Conservation (phyloP, 2,329 filamentous ascomycete genomes). For the Arthrobotrys pseudoclavata region DNA sequence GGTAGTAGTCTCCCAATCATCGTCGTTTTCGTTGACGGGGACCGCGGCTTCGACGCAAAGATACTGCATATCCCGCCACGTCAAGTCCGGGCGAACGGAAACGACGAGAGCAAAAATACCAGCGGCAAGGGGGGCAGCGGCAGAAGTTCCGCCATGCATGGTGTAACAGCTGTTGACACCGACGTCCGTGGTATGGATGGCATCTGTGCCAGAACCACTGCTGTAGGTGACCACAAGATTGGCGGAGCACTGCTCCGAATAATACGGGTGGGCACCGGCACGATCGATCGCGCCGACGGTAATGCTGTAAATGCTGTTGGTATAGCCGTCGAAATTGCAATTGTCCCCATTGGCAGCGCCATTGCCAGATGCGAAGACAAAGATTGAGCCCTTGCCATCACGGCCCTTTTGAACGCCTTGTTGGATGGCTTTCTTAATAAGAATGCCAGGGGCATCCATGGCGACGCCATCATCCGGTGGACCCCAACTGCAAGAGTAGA, state of each 20-base stretch:
- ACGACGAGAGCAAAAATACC: slow-evolving; percentile 92
- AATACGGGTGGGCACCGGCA: slow-evolving; percentile 89
- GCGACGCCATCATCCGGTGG: slow-evolving; percentile 91
- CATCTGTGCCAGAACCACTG: slow-evolving; percentile 82
- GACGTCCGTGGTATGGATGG: slow-evolving; percentile 97
- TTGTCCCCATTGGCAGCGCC: slow-evolving; percentile 89
- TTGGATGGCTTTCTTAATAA: slow-evolving; percentile 91
- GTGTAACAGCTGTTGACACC: slow-evolving; percentile 83
- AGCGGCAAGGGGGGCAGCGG: slow-evolving; percentile 90
- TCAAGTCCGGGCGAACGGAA: slow-evolving; percentile 84
- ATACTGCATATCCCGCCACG: slow-evolving; percentile 95
- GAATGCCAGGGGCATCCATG: slow-evolving; percentile 91
- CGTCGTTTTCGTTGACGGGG: slow-evolving; percentile 79
- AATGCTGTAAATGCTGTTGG: slow-evolving; percentile 99
- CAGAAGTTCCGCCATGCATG: slow-evolving; percentile 93
- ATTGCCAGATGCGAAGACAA: slow-evolving; percentile 96
- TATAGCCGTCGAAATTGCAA: slow-evolving; percentile 99
- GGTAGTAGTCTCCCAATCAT: slow-evolving; percentile 84
- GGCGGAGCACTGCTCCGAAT: slow-evolving; percentile 95
- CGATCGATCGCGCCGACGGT: slow-evolving; percentile 94
- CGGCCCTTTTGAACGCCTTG: slow-evolving; percentile 92
- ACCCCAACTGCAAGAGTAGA: slow-evolving; percentile 99
- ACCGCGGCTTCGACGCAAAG: slow-evolving; percentile 86
- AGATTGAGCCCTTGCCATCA: slow-evolving; percentile 85
- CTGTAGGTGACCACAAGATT: slow-evolving; percentile 97